A percentile compares a stretch with the other conserved stretches of the same genome.
Conservation (phyloP, 2,329 filamentous ascomycete species). For the Penicillium glabrum region DNA sequence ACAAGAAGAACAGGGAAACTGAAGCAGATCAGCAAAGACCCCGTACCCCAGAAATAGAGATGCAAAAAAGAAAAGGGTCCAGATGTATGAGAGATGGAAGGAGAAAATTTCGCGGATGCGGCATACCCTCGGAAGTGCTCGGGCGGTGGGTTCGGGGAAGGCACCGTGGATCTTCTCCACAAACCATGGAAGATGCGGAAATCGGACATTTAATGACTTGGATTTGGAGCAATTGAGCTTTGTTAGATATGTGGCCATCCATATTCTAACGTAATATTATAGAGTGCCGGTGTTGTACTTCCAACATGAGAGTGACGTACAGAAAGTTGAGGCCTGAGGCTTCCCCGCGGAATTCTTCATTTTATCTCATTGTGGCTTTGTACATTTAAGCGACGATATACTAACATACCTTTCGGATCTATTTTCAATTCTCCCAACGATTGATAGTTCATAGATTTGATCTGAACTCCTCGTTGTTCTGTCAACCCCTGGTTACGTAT, state of each 20-base stretch:
- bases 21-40: conserved; percentile 32
- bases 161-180: conserved; percentile 20
- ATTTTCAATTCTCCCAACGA: no score
- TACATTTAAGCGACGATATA: neutral
- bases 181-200: neutral
- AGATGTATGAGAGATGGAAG: conserved; percentile 27
- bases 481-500: no score
- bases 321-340: neutral
- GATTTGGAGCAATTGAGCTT: neutral
- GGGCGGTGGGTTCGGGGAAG: conserved; percentile 33
- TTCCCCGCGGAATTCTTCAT: neutral
- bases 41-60: conserved; percentile 33
- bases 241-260: no score
- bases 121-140: conserved; percentile 42
- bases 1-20: conserved; percentile 33
- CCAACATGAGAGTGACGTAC: neutral
- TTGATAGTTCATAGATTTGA: no score
- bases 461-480: no score
- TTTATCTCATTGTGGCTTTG: neutral
- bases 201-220: neutral
- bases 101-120: conserved; percentile 46
- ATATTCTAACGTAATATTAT: neutral
- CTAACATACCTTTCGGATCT: neutral
- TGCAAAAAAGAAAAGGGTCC: conserved; percentile 24
- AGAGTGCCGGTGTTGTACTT: neutral